Percentiles rank a stretch among this genome's conserved stretches.
These are phyloP conservation scores for Kuraishia borneana DNA, from an alignment of 805 yeast genomes.

Conservation along the genomic window DNA sequence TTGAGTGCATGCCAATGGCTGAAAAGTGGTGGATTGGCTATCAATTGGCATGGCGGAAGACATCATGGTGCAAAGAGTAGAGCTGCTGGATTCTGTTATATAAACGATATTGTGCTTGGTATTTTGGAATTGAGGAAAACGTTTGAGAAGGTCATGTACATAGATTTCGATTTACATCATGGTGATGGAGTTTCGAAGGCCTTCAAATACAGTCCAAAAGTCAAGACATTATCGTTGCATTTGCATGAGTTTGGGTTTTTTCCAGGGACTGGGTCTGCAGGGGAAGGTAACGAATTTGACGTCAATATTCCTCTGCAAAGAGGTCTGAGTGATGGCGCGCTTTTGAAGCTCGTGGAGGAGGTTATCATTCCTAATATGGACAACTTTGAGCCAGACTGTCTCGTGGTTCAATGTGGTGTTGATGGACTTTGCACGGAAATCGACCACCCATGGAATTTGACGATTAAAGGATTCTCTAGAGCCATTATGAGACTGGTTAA, in stretches of 20 bases:
- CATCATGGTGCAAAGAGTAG: conserved; percentile 48
- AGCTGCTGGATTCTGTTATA: conserved; percentile 66
- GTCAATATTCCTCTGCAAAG: conserved; percentile 45
- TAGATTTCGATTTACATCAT: conserved; percentile 70
- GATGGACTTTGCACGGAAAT: conserved; percentile 65
- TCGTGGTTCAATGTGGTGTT: conserved; percentile 62
- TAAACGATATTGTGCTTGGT: conserved; percentile 55
- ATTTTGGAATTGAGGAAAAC: conserved; percentile 37
- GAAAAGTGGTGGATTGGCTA: conserved; percentile 20
- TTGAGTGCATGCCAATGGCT: conserved; percentile 33
- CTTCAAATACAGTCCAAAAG: conserved; percentile 41
- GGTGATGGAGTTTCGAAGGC: conserved; percentile 74
- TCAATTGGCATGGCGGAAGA: conserved; percentile 76
- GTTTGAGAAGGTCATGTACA: conserved; percentile 39
- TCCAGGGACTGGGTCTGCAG: conserved; percentile 55
- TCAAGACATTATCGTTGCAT: conserved; percentile 55
- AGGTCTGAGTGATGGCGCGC: conserved; percentile 40
- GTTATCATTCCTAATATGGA: conserved; percentile 31
- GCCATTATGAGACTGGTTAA: conserved; percentile 19
- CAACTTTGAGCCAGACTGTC: conserved; percentile 31
- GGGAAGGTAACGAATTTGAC: conserved; percentile 24
- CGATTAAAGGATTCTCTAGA: conserved; percentile 35
- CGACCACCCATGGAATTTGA: conserved; percentile 58
- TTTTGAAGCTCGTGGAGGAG: conserved; percentile 24
- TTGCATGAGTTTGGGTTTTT: conserved; percentile 55